A percentile compares a stretch with the other conserved stretches of the same genome.
Evolutionary conservation across 345 rosid genomes (phyloP).

Genomic region (Corymbia maculata): DNA sequence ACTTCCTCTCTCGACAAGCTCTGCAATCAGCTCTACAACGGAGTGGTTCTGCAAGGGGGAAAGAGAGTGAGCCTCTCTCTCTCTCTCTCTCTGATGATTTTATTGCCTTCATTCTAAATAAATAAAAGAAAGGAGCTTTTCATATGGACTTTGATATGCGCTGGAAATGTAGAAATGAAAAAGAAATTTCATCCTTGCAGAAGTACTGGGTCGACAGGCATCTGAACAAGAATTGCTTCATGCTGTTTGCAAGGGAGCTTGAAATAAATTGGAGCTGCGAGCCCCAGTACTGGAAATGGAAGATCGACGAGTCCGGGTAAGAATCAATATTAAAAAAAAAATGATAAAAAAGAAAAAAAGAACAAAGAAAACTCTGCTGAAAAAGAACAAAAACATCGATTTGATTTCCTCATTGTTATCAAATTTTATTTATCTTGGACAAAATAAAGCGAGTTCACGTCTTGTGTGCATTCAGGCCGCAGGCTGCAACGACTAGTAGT

Average conservation of each 20-base stretch:
- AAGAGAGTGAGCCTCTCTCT: neutral
- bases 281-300: neutral
- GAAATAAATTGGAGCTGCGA: neutral
- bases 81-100: neutral
- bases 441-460: neutral
- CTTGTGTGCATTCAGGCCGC: neutral
- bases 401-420: neutral
- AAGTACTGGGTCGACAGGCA: neutral
- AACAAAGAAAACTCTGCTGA: neutral
- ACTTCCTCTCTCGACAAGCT: neutral
- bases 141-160: neutral
- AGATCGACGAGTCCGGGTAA: neutral
- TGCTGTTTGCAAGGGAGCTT: neutral
- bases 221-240: slow-evolving; percentile 1
- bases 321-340: neutral
- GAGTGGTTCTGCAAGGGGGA: neutral
- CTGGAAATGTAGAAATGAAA: neutral
- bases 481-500: neutral
- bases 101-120: neutral
- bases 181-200: neutral
- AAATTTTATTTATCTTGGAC: neutral
- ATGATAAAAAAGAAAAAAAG: too few species aligned
- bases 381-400: neutral
- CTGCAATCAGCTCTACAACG: neutral
- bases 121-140: neutral